Base-by-base conservation (phyloP, 305 asterid species). In the Ajuga reptans region DNA sequence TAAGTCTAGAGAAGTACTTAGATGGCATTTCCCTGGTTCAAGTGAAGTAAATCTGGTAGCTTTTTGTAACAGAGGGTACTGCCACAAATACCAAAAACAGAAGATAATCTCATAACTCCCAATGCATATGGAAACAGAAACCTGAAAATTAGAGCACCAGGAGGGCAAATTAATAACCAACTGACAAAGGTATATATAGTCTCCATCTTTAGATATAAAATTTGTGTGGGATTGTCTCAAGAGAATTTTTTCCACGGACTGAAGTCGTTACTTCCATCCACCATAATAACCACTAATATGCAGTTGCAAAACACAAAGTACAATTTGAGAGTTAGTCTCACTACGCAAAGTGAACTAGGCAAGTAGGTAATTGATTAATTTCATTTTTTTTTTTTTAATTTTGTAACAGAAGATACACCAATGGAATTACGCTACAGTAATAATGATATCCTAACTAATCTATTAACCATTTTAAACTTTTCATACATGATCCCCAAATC, bases 21-120 rank as follows among this genome's bases (percentile, higher is more conserved):
- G 87, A 83, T 51, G 91, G 92, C 98, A 93, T 93, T 75, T 83
- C 81, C 68, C 72, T 60, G 75, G 64, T 31, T 72, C 65, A 45
- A 69, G 45, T 9, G 63, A 74, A 59, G 60, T 33, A 77, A 75
- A 77, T 67, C 79, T 31, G 16, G 78, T 52, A 79, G 60, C 69
- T 68, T 70, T 34, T 69, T 47, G 73, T 34, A 45, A 62, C 59
- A 70, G 62, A 68, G 37, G 65, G 71, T 33, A 74, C 82, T 77
- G 70, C 66, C 79, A 66, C 83, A 66, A 79, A 73, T 69, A 78
- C 77, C 75, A 72, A 15, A 24, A 27, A 53, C 31, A 73, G 77
- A 79, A 74, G 79, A 73, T 64, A 82, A 80, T 88, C 73, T 87
- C 92, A 84, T 87, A 67, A 84, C 91, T 84, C 72, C 77, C 63